phyloP scores from a whole-genome alignment of 768 basidiomycete genomes.

The Lentinus tigrinus region DNA sequence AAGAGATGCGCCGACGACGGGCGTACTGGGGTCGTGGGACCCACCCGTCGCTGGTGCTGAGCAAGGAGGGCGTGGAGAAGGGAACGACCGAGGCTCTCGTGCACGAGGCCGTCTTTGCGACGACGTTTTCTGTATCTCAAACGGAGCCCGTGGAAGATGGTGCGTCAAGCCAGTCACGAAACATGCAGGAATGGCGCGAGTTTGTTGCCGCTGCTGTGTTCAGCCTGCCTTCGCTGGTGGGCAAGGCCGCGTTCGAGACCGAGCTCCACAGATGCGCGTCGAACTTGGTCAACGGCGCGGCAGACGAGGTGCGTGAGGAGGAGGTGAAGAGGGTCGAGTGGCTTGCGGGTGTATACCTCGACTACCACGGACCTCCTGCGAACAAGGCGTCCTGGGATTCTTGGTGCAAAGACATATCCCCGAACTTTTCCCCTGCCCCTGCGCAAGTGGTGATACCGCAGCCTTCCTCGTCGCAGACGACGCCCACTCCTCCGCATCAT shows the following conservation, averaged over 20 bases:
- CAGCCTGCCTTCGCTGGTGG: conserved; percentile 56
- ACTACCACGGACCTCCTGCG: conserved; percentile 52
- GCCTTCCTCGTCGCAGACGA: conserved; percentile 52
- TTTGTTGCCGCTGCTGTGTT: conserved; percentile 64
- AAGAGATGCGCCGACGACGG: conserved; percentile 51
- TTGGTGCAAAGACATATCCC: conserved; percentile 53
- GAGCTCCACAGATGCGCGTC: conserved; percentile 69
- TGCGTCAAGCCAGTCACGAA: conserved; percentile 15
- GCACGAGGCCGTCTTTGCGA: conserved; percentile 81
- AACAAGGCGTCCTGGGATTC: conserved; percentile 56
- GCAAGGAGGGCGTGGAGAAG: conserved; percentile 49
- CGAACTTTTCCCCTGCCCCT: conserved; percentile 31
- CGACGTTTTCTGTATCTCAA: conserved; percentile 45
- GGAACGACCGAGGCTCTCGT: conserved; percentile 78
- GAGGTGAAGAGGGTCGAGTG: conserved; percentile 52
- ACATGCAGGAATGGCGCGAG: conserved; percentile 50
- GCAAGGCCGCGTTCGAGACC: conserved; percentile 57
- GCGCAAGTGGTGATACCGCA: conserved; percentile 31
- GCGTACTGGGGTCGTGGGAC: conserved; percentile 76
- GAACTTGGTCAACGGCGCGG: conserved; percentile 60
- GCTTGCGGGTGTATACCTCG: conserved; percentile 66
- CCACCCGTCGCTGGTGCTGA: conserved; percentile 67
- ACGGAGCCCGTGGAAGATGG: conserved; percentile 4
- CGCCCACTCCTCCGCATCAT: conserved; percentile 44
- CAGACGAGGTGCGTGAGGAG: conserved; percentile 36